These are phyloP conservation scores for Acorus calamus DNA, from an alignment of 106 monocot species.

Conservation along the genomic window DNA sequence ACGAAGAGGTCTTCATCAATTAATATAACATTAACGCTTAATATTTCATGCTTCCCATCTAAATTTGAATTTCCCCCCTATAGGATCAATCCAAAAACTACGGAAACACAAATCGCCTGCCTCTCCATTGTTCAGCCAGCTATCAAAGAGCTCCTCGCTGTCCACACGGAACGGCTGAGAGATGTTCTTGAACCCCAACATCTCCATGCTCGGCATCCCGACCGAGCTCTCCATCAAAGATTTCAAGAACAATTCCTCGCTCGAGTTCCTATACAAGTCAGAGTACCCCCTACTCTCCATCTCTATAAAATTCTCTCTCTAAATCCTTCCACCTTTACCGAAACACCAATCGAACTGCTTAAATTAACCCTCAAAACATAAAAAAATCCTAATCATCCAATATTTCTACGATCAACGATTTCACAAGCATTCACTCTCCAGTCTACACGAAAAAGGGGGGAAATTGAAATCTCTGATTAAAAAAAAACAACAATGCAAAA, in stretches of 20 bases:
- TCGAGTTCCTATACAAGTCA: conserved; percentile 43
- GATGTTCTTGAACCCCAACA: conserved; percentile 53
- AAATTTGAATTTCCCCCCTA: not conserved
- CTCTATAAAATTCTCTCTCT: conserved; percentile 24
- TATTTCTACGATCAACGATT: too few species aligned
- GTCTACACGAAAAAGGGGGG: too few species aligned
- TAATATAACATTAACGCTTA: too few species aligned
- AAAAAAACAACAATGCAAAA: too few species aligned
- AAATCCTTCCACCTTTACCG: too few species aligned
- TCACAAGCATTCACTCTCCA: too few species aligned
- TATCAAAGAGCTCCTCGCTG: conserved; percentile 61
- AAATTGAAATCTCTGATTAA: too few species aligned
- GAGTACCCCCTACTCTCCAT: conserved; percentile 45
- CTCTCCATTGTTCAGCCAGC: conserved; percentile 57
- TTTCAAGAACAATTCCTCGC: conserved; percentile 47
- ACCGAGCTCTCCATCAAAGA: conserved; percentile 53
- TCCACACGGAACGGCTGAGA: conserved; percentile 42
- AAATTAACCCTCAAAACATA: too few species aligned
- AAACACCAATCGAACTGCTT: too few species aligned
- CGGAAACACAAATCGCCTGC: conserved; percentile 20
- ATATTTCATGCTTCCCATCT: too few species aligned
- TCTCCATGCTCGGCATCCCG: conserved; percentile 53
- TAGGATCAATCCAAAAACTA: not conserved
- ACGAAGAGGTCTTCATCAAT: too few species aligned
- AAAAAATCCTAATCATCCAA: too few species aligned